These are phyloP conservation scores for Globisporangium heterothallicum DNA, from an alignment of 352 stramenopile species.

Conservation along the genomic window DNA sequence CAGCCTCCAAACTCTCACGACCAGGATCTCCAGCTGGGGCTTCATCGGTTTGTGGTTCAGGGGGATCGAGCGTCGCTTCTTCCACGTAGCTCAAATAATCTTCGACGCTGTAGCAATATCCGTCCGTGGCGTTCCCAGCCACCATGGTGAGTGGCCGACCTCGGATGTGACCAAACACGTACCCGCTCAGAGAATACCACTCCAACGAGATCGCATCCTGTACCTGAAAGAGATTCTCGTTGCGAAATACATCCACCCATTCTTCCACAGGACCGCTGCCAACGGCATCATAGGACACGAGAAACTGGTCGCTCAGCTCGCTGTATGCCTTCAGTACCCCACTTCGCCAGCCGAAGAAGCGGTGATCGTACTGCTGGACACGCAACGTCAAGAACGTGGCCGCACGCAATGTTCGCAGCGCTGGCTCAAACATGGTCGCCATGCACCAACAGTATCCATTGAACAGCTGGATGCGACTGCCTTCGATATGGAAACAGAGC, in stretches of 20 bases:
- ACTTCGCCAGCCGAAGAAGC: constrained; percentile 40
- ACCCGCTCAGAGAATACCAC: constrained; percentile 68
- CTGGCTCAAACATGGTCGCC: constrained; percentile 53
- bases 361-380: constrained; percentile 48
- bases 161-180: constrained; percentile 49
- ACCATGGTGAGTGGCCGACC: constrained; percentile 33
- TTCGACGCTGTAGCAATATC: constrained; percentile 45
- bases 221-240: constrained; percentile 60
- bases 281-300: constrained; percentile 45
- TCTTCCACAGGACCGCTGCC: constrained; percentile 21
- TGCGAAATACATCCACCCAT: constrained; percentile 53
- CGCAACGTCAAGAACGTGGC: constrained; percentile 43
- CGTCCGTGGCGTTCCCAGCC: constrained; percentile 16
- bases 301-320: constrained; percentile 47
- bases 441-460: constrained; percentile 75
- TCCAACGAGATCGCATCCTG: constrained; percentile 45
- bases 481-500: constrained; percentile 34
- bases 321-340: constrained; percentile 45
- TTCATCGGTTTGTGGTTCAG: not conserved
- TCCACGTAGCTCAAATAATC: constrained; percentile 68
- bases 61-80: constrained; percentile 1
- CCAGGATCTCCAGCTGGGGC: too few relatives aligned
- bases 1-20: constrained; percentile 4
- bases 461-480: constrained; percentile 56
- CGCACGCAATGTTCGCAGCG: constrained; percentile 42